These are phyloP conservation scores for Macroventuria anomochaeta DNA, from an alignment of 2,329 filamentous ascomycete species.

Conservation along the genomic window DNA sequence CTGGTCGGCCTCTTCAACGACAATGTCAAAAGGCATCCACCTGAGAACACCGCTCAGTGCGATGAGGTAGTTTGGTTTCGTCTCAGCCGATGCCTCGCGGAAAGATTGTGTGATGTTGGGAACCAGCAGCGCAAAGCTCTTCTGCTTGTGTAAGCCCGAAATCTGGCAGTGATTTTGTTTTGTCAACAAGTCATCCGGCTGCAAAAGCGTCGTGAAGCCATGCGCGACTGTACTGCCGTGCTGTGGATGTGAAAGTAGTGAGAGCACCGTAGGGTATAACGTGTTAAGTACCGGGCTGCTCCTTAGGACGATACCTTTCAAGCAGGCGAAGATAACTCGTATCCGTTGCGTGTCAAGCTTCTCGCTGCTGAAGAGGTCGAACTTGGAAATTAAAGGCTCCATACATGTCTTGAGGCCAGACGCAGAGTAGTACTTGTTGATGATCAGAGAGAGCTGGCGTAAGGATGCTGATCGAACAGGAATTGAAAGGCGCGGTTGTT, in stretches of 20 bases:
- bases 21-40: conserved; percentile 65
- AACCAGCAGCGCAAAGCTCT: conserved; percentile 65
- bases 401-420: conserved; percentile 50
- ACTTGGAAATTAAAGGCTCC: conserved; percentile 45
- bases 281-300: conserved; percentile 54
- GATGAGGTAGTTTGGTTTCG: conserved; percentile 68
- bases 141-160: conserved; percentile 68
- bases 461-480: conserved; percentile 46
- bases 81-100: conserved; percentile 50
- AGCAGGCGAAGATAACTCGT: conserved; percentile 64
- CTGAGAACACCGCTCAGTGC: conserved; percentile 68
- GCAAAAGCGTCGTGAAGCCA: conserved; percentile 65
- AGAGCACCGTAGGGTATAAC: conserved; percentile 55
- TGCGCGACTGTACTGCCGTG: conserved; percentile 61
- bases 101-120: conserved; percentile 63
- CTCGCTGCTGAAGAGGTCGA: conserved; percentile 42
- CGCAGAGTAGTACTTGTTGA: conserved; percentile 57
- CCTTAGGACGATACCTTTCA: conserved; percentile 67
- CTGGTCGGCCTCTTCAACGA: conserved; percentile 64
- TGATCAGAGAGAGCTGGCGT: conserved; percentile 54
- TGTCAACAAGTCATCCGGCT: conserved; percentile 66
- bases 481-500: conserved; percentile 35
- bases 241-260: conserved; percentile 56
- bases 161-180: conserved; percentile 67
- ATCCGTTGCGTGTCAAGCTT: conserved; percentile 53